Evolutionary conservation across 805 yeast species (phyloP).

Genomic region (Saturnispora quitensis): DNA sequence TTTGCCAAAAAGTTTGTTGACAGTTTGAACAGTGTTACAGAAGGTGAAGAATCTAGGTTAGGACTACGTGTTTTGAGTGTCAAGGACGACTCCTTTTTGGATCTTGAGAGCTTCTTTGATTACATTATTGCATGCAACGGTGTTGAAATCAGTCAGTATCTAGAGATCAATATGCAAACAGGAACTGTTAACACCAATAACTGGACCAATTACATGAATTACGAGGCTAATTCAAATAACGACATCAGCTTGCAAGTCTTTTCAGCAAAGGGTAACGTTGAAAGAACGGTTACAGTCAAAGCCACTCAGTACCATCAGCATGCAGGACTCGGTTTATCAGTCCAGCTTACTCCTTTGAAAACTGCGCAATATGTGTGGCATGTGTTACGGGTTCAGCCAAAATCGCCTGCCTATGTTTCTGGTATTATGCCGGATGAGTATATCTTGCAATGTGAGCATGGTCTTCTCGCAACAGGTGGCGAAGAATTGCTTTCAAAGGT

Average conservation of each 20-base stretch:
- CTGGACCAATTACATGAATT: slow-evolving; percentile 19
- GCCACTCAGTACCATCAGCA: slow-evolving; percentile 6
- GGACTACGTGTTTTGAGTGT: slow-evolving; percentile 57
- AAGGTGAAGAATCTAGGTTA: slow-evolving; percentile 19
- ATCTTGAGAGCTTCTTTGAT: slow-evolving; percentile 72
- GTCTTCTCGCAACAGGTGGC: slow-evolving; percentile 78
- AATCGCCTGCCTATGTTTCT: slow-evolving; percentile 75
- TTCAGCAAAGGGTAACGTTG: slow-evolving; percentile 78
- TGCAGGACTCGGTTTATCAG: slow-evolving; percentile 47
- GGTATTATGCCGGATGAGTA: slow-evolving; percentile 85
- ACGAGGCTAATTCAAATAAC: slow-evolving; percentile 22
- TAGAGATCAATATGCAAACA: slow-evolving; percentile 14
- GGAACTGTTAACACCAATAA: slow-evolving; percentile 15
- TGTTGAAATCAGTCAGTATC: slow-evolving; percentile 27
- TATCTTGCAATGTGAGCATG: slow-evolving; percentile 63
- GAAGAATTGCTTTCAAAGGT: slow-evolving; percentile 69
- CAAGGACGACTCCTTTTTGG: slow-evolving; percentile 42
- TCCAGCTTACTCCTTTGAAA: slow-evolving; percentile 69
- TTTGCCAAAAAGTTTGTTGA: slow-evolving; percentile 54
- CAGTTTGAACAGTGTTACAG: slow-evolving; percentile 19
- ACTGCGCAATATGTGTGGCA: slow-evolving; percentile 85
- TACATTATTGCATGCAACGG: slow-evolving; percentile 75
- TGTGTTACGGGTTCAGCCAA: slow-evolving; percentile 59
- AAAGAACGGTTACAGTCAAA: slow-evolving; percentile 29
- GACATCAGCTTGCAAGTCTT: slow-evolving; percentile 55